Evolutionary conservation across 2,329 filamentous ascomycete genomes (phyloP), one percentile per base, ranked within the genome.

Genomic region (Ascocoryne sarcoides): DNA sequence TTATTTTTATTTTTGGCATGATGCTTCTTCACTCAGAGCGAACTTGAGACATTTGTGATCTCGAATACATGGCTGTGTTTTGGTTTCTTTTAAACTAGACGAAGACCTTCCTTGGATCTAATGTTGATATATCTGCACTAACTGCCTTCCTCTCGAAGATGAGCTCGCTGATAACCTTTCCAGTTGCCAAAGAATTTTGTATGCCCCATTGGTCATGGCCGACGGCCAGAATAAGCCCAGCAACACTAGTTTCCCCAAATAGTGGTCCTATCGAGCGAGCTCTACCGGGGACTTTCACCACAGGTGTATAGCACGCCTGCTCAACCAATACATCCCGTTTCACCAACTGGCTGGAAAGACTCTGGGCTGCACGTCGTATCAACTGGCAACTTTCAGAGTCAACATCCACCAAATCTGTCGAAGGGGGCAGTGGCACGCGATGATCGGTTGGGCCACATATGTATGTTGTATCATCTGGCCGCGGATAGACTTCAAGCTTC

Each of bases 131-230:
- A 45, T 79, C 70, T 7, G 80, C 77, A 47, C 81, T 85, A 54
- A 60, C 76, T 1, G 79, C 73, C 44, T 66, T 61, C 2, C 83
- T 83, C 41, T 88, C 82, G 49, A 88, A 75, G 7, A 89, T 66
- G 60, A 83, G 76, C 62, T 88, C 83, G 21, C 81, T 81, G 67
- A 89, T 79, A 17, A 87, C 60, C 62, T 79, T 84, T 4, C 84
- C 84, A n/a, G 89, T 95, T 2, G 73, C 89, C 0, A 89, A 88
- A 0, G 79, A 86, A 65, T 95, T 95, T 65, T 95, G 88, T 19
- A 95, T 93, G 1, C 89, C 90, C 90, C 90, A 95, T 64, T 89
- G 95, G 3, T 87, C 93, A 66, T 96, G 90, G 0, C 90, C 90
- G 0, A 85, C 74, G 0, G 89, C 90, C 45, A 95, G 69, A 62